Conservation (phyloP, 176 grass and related monocot genomes). For the Oryza glumipatula region DNA sequence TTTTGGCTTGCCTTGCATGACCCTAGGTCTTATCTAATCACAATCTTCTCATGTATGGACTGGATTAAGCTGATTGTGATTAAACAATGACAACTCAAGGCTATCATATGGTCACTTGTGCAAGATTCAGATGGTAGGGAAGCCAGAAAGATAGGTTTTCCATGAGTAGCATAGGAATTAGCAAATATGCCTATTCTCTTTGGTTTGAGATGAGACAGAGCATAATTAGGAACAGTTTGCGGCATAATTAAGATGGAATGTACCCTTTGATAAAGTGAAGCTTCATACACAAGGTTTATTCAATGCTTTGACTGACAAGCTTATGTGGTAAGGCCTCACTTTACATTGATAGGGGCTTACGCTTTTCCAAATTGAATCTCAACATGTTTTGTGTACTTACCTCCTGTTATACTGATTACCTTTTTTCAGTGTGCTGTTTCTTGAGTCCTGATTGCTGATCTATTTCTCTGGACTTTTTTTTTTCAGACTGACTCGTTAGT, state of each 20-base stretch:
- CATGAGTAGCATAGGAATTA: no score
- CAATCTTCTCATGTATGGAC: not conserved
- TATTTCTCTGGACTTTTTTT: not conserved
- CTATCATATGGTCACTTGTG: not conserved
- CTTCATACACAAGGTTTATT: no score
- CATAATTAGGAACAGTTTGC: no score
- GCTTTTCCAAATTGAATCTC: not conserved
- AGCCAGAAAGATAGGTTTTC: no score
- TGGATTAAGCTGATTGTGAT: not conserved
- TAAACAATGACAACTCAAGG: not conserved
- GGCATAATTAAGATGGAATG: no score
- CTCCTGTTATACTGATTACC: slow-evolving; percentile 3
- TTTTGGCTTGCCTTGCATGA: not conserved
- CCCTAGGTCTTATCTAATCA: not conserved
- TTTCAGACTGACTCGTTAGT: slow-evolving; percentile 85
- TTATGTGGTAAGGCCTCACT: no score
- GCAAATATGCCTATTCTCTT: no score
- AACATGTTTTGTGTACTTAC: not conserved
- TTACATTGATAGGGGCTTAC: no score
- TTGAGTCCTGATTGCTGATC: slow-evolving; percentile 8
- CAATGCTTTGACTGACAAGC: no score
- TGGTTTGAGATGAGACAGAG: no score
- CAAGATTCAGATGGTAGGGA: not conserved
- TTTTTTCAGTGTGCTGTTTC: not conserved
- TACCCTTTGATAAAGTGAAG: no score